Evolutionary conservation across 2,329 filamentous ascomycete genomes (phyloP).

Genomic region (Cytospora piceicola): DNA sequence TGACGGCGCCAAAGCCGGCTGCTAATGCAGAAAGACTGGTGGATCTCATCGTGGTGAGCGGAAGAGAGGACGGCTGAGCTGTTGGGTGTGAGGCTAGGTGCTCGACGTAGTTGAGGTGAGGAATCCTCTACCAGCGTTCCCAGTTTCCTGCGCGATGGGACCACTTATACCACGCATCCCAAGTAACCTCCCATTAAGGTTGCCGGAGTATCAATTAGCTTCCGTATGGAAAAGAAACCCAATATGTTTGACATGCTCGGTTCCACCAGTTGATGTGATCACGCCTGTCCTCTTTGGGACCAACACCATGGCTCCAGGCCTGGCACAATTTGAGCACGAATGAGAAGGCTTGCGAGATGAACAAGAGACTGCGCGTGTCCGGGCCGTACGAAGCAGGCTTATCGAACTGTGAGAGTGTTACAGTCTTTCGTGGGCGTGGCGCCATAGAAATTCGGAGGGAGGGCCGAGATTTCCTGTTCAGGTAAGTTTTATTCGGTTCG

Average conservation of each 20-base stretch:
- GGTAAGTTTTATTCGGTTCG: constrained; percentile 9
- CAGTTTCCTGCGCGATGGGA: neutral
- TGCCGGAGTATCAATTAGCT: constrained; percentile 13
- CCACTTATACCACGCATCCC: constrained; percentile 16
- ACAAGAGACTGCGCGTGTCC: constrained; percentile 7
- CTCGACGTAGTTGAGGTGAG: constrained; percentile 1
- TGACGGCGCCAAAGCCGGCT: constrained; percentile 39
- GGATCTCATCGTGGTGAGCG: constrained; percentile 10
- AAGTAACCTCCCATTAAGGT: neutral
- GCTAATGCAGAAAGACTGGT: constrained; percentile 18
- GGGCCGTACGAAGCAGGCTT: constrained; percentile 4
- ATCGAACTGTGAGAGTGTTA: neutral
- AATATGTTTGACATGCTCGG: constrained; percentile 5
- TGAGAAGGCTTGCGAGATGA: neutral
- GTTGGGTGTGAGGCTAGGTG: neutral
- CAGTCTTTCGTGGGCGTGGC: constrained; percentile 6
- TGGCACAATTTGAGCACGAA: constrained; percentile 15
- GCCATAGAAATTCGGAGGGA: constrained; percentile 19
- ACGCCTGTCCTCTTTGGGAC: neutral
- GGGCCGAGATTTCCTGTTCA: constrained; percentile 28
- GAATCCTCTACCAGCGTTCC: neutral
- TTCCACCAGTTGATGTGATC: constrained; percentile 1
- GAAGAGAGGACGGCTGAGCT: neutral
- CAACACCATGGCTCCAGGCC: neutral
- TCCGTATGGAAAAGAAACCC: constrained; percentile 11